phyloP scores from a whole-genome alignment of 805 yeast species.

The Saturnispora hagleri region DNA sequence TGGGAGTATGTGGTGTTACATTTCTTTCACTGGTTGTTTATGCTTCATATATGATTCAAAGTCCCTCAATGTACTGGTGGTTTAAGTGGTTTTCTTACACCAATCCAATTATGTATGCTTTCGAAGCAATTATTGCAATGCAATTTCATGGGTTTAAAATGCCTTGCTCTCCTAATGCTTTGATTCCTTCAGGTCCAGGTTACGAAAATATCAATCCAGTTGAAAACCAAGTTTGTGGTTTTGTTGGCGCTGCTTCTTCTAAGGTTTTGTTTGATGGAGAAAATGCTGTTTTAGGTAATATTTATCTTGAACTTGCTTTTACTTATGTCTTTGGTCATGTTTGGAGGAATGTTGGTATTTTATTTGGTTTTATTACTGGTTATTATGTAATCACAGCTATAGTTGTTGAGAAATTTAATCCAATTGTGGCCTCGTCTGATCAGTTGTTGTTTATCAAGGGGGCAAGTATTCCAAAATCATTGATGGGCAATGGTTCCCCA shows the following conservation, averaged over 20 bases:
- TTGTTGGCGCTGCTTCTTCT: slow-evolving; percentile 37
- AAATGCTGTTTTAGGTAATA: slow-evolving; percentile 42
- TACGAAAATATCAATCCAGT: slow-evolving; percentile 33
- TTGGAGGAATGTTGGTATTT: slow-evolving; percentile 72
- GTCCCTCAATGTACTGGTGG: slow-evolving; percentile 53
- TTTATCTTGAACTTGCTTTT: slow-evolving; percentile 37
- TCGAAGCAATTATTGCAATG: slow-evolving; percentile 45
- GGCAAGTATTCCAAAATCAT: slow-evolving; percentile 19
- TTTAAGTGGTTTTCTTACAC: slow-evolving; percentile 45
- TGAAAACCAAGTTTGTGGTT: slow-evolving; percentile 39
- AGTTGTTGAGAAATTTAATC: slow-evolving; percentile 25
- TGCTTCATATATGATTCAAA: slow-evolving; percentile 56
- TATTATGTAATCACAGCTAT: slow-evolving; percentile 26
- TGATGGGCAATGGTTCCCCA: slow-evolving; percentile 23
- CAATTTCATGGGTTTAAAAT: slow-evolving; percentile 49
- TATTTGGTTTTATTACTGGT: slow-evolving; percentile 33
- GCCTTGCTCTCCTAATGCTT: slow-evolving; percentile 34
- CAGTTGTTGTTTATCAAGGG: slow-evolving; percentile 23
- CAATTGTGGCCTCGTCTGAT: slow-evolving; percentile 25
- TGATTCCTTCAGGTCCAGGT: slow-evolving; percentile 47
- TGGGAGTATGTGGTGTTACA: slow-evolving; percentile 48
- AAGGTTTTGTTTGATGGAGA: slow-evolving; percentile 18
- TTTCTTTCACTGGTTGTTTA: slow-evolving; percentile 45
- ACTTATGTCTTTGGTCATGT: slow-evolving; percentile 47
- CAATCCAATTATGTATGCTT: slow-evolving; percentile 40